Percentiles rank a stretch among this genome's conserved stretches.
These are phyloP conservation scores for Dacryopinax spathularia DNA, from an alignment of 768 basidiomycete genomes.

Conservation along the genomic window DNA sequence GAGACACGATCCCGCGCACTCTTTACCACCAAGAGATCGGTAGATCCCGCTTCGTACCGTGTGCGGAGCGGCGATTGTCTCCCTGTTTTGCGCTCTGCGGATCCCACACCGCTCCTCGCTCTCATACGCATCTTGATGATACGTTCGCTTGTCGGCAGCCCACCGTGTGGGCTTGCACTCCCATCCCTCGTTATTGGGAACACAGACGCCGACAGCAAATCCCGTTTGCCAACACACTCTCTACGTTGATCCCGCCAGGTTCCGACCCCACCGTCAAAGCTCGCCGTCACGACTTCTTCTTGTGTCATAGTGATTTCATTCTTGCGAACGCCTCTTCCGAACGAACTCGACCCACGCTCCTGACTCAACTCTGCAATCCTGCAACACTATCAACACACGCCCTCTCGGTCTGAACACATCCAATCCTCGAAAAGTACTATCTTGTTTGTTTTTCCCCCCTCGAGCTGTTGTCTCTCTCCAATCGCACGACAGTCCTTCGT, in stretches of 20 bases:
- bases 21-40: not conserved
- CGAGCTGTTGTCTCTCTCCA: too few species aligned
- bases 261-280: not conserved
- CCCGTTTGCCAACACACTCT: not conserved
- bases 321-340: not conserved
- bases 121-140: conserved; percentile 1
- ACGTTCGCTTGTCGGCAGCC: not conserved
- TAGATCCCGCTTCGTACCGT: conserved; percentile 1
- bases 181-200: not conserved
- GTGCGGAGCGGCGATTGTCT: not conserved
- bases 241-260: conserved; percentile 3
- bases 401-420: not conserved
- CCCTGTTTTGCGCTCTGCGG: conserved; percentile 1
- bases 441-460: too few species aligned
- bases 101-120: not conserved
- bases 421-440: not conserved
- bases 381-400: conserved; percentile 2
- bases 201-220: not conserved
- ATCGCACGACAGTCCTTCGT: too few species aligned
- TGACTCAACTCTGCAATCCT: not conserved
- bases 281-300: not conserved
- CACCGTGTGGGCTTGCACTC: not conserved
- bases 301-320: not conserved
- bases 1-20: conserved; percentile 4
- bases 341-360: not conserved